Base-by-base conservation (phyloP, 768 basidiomycete species). In the Termitomyces sp. region DNA sequence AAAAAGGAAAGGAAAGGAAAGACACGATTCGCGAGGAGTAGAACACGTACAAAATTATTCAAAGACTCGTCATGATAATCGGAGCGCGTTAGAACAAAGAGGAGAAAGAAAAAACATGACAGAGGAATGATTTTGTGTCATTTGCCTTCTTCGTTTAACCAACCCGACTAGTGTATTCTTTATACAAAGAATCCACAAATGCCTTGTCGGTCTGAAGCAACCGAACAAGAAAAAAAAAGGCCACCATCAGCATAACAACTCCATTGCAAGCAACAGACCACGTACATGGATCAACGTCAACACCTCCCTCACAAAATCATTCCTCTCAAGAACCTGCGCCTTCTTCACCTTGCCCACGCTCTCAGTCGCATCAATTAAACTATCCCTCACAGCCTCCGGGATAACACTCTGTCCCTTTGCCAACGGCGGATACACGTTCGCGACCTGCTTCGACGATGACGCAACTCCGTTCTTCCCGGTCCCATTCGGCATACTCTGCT, bases 131-230 rank as follows among this genome's bases (percentile, higher is more conserved):
- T 37, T 34, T 48, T 9, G 37, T 13, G 37, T 13, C 6, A 5
- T 50, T 11, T 51, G 34, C 22, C 20, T 36, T 22, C 15, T 27
- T 27, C 36, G 20, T 34, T 47, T 63, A 66, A 16, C 51, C 61
- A 58, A 66, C 41, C 47, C 66, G 62, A 54, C 59, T 65, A 31
- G 65, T 70, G 59, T 87, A 88, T 46, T 82, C 80, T 58, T 73
- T 76, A 74, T 78, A 86, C 48, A 88, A 76, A 41, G 73, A 70
- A 62, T 90, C 86, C 59, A 86, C 86, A 64, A 89, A 90, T 16
- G 75, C 70, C 63, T 81, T 77, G 73, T 89, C 84, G 55, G 80
- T 87, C 88, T 89, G 64, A 30, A 30, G 16, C 49, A n/a, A 11
- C 5, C 37, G 37, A 27, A 27, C 27, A 27, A 37, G 37, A n/a